Percentiles rank a stretch among this genome's conserved stretches.
Conservation (phyloP, 2,329 filamentous ascomycete genomes). For the Neocucurbitaria cava region DNA sequence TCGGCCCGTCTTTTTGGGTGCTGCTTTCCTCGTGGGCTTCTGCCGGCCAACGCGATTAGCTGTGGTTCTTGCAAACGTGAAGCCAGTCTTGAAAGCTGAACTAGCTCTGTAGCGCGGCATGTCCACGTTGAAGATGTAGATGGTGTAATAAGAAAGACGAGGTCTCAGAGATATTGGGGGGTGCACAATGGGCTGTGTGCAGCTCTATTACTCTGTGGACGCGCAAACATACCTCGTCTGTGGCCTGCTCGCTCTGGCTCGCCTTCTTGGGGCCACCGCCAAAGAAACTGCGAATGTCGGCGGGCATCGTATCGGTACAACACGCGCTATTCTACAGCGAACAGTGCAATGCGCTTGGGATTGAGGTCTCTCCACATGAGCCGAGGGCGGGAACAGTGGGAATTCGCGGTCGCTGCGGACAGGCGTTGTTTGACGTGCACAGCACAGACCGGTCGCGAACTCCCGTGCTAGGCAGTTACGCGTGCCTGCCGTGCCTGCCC, state of each 20-base stretch:
- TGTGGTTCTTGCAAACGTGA: background rate
- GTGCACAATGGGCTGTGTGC: background rate
- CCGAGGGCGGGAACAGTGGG: background rate
- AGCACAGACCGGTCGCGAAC: constrained; percentile 14
- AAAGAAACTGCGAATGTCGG: constrained; percentile 92
- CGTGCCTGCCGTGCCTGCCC: background rate
- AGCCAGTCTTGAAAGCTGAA: background rate
- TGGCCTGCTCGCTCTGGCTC: constrained; percentile 41
- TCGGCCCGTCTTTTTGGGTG: constrained; percentile 53
- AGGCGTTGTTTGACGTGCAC: constrained; percentile 20
- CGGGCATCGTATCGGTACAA: constrained; percentile 66
- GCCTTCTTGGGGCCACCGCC: constrained; percentile 74
- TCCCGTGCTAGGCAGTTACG: too few species aligned
- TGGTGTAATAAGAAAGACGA: background rate
- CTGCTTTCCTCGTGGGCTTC: constrained; percentile 46
- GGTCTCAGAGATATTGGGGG: background rate
- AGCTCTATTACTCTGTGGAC: background rate
- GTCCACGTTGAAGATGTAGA: background rate
- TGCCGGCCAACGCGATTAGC: constrained; percentile 18
- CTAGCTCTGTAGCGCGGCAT: constrained; percentile 1
- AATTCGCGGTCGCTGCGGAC: constrained; percentile 1
- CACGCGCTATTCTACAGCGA: background rate
- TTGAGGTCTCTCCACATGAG: background rate
- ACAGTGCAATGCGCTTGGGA: background rate
- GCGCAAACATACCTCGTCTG: constrained; percentile 36